Percentiles rank a stretch among this genome's conserved stretches.
Conservation (phyloP, 148 eudicot genomes). For the Rhododendron williamsianum region DNA sequence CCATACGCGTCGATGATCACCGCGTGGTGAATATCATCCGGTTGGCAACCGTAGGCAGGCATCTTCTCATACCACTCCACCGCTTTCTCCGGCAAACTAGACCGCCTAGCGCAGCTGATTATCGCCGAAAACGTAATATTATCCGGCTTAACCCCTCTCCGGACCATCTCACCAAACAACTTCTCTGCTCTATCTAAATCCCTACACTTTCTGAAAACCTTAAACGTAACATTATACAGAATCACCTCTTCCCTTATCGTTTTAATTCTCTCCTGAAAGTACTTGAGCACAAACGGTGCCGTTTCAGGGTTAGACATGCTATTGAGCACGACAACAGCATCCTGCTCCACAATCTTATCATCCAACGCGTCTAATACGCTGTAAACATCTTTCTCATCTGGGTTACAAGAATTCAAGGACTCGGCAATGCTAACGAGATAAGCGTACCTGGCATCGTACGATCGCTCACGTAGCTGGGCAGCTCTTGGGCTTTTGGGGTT, state of each 20-base stretch:
- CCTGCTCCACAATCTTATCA: conserved; percentile 46
- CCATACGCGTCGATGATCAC: conserved; percentile 90
- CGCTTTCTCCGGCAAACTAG: conserved; percentile 53
- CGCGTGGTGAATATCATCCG: conserved; percentile 66
- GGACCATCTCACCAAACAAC: conserved; percentile 66
- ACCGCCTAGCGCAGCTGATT: conserved; percentile 69
- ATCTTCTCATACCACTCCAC: conserved; percentile 86
- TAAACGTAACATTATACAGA: conserved; percentile 70
- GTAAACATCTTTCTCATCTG: conserved; percentile 36
- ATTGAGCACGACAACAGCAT: conserved; percentile 63
- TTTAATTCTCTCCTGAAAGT: conserved; percentile 32
- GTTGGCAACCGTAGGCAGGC: conserved; percentile 47
- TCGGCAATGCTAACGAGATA: conserved; percentile 40
- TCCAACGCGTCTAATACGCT: conserved; percentile 31
- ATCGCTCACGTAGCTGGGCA: conserved; percentile 30
- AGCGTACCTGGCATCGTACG: conserved; percentile 60
- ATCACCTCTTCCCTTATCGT: conserved; percentile 34
- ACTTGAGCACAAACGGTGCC: conserved; percentile 35
- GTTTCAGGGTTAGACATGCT: conserved; percentile 49
- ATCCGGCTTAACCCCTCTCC: conserved; percentile 61
- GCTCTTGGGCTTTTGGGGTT: conserved; percentile 76
- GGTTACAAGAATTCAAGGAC: conserved; percentile 37
- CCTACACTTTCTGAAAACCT: conserved; percentile 60
- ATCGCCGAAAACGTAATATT: conserved; percentile 78
- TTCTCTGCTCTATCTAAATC: conserved; percentile 57